Conservation (phyloP, 2,329 filamentous ascomycete genomes). For the Alternaria longipes region DNA sequence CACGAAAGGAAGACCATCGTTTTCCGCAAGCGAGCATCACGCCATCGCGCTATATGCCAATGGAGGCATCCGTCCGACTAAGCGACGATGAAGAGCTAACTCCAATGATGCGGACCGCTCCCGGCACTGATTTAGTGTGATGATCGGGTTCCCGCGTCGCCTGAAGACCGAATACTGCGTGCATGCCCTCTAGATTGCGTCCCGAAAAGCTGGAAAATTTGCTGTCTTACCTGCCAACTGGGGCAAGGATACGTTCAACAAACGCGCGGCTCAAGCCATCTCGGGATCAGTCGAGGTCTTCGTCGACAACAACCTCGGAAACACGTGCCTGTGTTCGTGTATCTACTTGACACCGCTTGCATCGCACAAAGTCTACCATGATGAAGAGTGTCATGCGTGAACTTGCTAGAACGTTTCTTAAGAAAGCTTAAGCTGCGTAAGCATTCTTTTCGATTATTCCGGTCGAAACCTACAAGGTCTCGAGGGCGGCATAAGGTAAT, state of each 20-base stretch:
- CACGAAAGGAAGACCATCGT: background rate
- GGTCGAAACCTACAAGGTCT: background rate
- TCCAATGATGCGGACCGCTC: conserved; percentile 7
- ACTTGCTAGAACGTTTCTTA: background rate
- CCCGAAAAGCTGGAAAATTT: background rate
- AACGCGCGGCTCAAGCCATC: background rate
- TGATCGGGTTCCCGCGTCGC: conserved; percentile 1
- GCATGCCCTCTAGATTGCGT: background rate
- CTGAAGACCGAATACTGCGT: background rate
- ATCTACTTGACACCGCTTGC: background rate
- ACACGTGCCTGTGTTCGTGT: conserved; percentile 3
- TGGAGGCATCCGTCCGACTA: background rate
- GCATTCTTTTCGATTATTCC: background rate
- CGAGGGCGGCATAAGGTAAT: background rate
- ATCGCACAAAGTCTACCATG: background rate
- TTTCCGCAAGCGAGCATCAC: background rate
- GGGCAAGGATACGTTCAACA: background rate
- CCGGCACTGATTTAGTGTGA: conserved; percentile 1
- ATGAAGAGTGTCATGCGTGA: background rate
- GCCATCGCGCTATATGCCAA: background rate
- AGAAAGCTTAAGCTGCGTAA: background rate
- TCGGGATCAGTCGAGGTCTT: background rate
- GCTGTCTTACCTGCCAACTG: background rate
- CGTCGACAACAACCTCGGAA: background rate
- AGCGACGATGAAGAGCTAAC: background rate